phyloP scores from a whole-genome alignment of 2,329 filamentous ascomycete genomes.

The Coniochaeta hoffmannii region DNA sequence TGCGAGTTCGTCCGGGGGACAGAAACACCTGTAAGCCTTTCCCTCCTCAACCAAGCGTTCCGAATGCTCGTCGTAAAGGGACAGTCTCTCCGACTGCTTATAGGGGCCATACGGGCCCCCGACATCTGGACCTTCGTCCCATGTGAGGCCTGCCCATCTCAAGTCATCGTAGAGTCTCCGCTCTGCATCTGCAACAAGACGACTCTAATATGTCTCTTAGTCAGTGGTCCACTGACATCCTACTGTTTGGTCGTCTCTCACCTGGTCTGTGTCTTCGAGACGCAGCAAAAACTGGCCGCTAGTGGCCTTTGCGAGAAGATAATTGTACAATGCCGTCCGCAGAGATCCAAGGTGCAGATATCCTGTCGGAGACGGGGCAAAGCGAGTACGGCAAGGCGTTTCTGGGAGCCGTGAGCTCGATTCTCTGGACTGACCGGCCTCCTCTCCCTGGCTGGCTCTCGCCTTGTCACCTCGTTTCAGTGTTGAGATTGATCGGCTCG shows the following conservation, averaged over 20 bases:
- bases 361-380: constrained; percentile 92
- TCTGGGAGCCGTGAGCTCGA: constrained; percentile 32
- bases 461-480: constrained; percentile 4
- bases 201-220: constrained; percentile 47
- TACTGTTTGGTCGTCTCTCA: constrained; percentile 32
- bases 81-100: constrained; percentile 75
- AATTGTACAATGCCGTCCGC: constrained; percentile 92
- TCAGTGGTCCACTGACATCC: neutral
- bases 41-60: constrained; percentile 60
- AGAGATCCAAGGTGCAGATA: constrained; percentile 88
- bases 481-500: neutral
- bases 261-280: constrained; percentile 93
- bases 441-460: constrained; percentile 4
- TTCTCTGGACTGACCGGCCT: neutral
- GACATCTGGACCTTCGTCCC: constrained; percentile 87
- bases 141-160: constrained; percentile 79
- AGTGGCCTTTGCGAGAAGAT: constrained; percentile 79
- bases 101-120: constrained; percentile 82
- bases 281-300: constrained; percentile 85
- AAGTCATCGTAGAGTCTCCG: constrained; percentile 70
- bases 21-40: constrained; percentile 91
- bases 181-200: constrained; percentile 75
- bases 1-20: constrained; percentile 63
- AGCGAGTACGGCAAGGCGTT: constrained; percentile 67
- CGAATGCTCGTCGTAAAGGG: constrained; percentile 65